Base-by-base conservation (phyloP, 176 grass and related monocot species). In the Carex pumila region DNA sequence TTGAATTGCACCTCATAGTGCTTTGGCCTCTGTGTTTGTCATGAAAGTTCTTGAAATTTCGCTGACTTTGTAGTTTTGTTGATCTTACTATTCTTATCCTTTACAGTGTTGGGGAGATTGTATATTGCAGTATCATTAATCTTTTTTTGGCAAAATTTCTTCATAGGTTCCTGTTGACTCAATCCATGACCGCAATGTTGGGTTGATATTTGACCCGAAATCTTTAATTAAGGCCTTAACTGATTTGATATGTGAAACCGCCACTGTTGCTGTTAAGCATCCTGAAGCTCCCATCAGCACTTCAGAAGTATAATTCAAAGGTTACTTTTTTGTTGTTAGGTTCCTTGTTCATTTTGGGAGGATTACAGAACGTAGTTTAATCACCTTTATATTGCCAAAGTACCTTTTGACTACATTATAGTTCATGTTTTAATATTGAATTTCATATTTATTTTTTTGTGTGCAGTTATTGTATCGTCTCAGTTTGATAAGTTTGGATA, bases 161-260 rank as follows among this genome's bases (percentile, higher is more conserved):
- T 89, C 53, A 71, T 89, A 94, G 94, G 89, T 88, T 43, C 81
- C 60, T 0, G 92, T 94, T 69, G 82, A 88, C 39, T 87, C 88
- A 67, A 39, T 94, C 63, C 61, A 19, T 21, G 92, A 92, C 15
- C 43, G 65, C 3, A 94, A 94, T 80, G 85, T 84, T 15, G 94
- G 87, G 12, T n/a, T 84, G 6, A 80, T 94, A 43, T 97, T 94
- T 88, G 92, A 92, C 19, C 84, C 94, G 2, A 84, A 30, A 67
- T 92, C 92, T 1, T 65, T 94, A 75, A 97, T 94, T 87, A 90
- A 90, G 86, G 85, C 87, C 32, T 66, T 97, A 84, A 90, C 89
- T 8, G 59, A 36, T 88, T 82, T 94, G 73, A 92, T 94, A 80
- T 83, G 52, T 15, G 79, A 88, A 47, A 75, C 58, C 3, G 64